Conservation (phyloP, 2,329 filamentous ascomycete species). For the Colletotrichum musae region DNA sequence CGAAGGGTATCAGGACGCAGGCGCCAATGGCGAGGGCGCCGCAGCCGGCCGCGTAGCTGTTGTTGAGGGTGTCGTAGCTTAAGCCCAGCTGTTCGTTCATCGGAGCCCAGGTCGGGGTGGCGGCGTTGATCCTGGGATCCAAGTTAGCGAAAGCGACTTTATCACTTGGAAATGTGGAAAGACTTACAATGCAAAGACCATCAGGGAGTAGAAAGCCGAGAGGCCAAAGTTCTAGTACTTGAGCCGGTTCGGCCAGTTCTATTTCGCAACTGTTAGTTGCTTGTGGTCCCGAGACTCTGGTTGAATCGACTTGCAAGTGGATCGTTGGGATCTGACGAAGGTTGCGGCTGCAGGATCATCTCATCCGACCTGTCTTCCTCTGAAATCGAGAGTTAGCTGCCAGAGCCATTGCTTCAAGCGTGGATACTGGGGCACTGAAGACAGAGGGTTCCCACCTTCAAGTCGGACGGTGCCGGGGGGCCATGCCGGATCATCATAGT, state of each 20-base stretch:
- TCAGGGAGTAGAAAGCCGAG: slow-evolving; percentile 4
- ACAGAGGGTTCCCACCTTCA: slow-evolving; percentile 1
- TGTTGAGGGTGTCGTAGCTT: slow-evolving; percentile 57
- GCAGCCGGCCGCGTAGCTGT: slow-evolving; percentile 60
- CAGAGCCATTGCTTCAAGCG: not conserved
- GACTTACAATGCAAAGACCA: slow-evolving; percentile 2
- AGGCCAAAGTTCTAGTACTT: slow-evolving; percentile 7
- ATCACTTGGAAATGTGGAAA: not conserved
- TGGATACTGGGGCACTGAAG: not conserved
- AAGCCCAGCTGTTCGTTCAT: slow-evolving; percentile 60
- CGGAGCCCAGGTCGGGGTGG: slow-evolving; percentile 52
- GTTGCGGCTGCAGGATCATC: not conserved
- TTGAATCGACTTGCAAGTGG: not conserved
- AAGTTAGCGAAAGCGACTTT: not conserved
- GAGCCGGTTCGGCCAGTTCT: slow-evolving; percentile 4
- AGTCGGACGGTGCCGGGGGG: slow-evolving; percentile 1
- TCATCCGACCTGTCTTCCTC: not conserved
- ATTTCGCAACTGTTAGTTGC: not conserved
- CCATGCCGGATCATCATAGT: slow-evolving; percentile 6
- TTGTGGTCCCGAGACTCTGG: fast-evolving
- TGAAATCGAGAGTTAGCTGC: not conserved
- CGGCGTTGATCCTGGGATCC: not conserved
- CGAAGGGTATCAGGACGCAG: slow-evolving; percentile 60
- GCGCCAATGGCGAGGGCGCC: slow-evolving; percentile 58
- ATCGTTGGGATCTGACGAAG: slow-evolving; percentile 3